Conservation (phyloP, 257 asterid genomes). For the Gynochthodes officinalis region DNA sequence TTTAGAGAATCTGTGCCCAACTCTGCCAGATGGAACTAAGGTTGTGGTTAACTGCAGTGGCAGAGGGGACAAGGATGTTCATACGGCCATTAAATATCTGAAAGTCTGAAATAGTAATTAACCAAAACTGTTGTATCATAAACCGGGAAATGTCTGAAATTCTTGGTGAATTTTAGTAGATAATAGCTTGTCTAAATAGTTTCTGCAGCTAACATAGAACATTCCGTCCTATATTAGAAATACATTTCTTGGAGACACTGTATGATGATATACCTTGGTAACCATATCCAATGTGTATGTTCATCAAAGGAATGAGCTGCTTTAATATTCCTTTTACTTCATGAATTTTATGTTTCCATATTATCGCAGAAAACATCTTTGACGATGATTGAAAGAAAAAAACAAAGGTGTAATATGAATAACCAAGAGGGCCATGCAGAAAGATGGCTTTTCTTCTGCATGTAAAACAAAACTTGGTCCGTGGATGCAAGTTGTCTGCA, state of each 20-base stretch:
- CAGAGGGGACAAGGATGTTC: conserved; percentile 94
- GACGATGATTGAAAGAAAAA: background rate
- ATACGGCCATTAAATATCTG: conserved; percentile 66
- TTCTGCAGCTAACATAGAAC: background rate
- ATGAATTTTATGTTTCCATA: background rate
- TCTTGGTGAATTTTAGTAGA: background rate
- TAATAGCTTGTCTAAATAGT: background rate
- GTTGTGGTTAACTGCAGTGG: conserved; percentile 93
- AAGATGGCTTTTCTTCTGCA: background rate
- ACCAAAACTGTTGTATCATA: background rate
- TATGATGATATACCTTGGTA: background rate
- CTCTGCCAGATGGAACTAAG: conserved; percentile 64
- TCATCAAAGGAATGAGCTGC: background rate
- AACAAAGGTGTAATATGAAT: background rate
- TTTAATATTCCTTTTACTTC: background rate
- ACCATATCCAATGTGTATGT: background rate
- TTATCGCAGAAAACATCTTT: background rate
- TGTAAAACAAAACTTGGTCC: background rate
- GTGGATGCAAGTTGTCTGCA: background rate
- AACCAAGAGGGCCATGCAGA: background rate
- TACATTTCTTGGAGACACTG: background rate
- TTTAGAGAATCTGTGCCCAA: conserved; percentile 86
- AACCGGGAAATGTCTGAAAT: background rate
- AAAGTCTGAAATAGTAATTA: conserved; percentile 31
- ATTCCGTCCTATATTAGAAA: too few relatives aligned